phyloP scores from a whole-genome alignment of 768 basidiomycete genomes.

The Chalciporus chontae region DNA sequence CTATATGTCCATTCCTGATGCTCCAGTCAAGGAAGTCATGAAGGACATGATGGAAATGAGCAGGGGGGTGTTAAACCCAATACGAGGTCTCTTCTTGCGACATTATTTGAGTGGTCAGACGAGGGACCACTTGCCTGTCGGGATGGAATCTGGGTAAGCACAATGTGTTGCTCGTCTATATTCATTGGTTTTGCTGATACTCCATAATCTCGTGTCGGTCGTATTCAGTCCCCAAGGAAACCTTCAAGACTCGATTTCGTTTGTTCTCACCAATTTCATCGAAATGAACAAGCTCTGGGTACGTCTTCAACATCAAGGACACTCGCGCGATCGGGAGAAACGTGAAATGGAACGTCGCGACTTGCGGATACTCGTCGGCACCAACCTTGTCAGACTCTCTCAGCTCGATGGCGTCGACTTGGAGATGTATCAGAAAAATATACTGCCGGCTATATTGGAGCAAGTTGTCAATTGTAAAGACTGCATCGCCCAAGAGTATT shows the following conservation, averaged over 20 bases:
- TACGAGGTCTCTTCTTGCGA: conserved; percentile 89
- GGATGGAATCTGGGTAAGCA: conserved; percentile 72
- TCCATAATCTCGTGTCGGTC: not conserved
- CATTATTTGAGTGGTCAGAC: conserved; percentile 98
- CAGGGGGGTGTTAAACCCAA: conserved; percentile 94
- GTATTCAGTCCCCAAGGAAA: conserved; percentile 72
- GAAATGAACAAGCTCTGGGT: conserved; percentile 99
- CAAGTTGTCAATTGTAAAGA: conserved; percentile 99
- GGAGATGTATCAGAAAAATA: conserved; percentile 80
- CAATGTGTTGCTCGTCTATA: not conserved
- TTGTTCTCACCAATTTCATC: conserved; percentile 97
- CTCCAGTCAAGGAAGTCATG: conserved; percentile 99
- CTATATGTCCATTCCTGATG: conserved; percentile 97
- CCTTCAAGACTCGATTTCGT: conserved; percentile 91
- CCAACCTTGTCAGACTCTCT: conserved; percentile 92
- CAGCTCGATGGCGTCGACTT: conserved; percentile 97
- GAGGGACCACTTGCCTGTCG: conserved; percentile 91
- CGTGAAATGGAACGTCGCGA: conserved; percentile 95
- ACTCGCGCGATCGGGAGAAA: conserved; percentile 95
- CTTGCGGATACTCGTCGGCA: conserved; percentile 93
- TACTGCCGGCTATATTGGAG: conserved; percentile 91
- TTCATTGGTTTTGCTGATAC: not conserved
- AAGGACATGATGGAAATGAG: conserved; percentile 99
- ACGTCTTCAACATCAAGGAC: conserved; percentile 94
- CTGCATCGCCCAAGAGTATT: conserved; percentile 96